A percentile compares a stretch with the other conserved stretches of the same genome.
phyloP scores from a whole-genome alignment of 2,329 filamentous ascomycete species.

The Fusarium guadeloupense region DNA sequence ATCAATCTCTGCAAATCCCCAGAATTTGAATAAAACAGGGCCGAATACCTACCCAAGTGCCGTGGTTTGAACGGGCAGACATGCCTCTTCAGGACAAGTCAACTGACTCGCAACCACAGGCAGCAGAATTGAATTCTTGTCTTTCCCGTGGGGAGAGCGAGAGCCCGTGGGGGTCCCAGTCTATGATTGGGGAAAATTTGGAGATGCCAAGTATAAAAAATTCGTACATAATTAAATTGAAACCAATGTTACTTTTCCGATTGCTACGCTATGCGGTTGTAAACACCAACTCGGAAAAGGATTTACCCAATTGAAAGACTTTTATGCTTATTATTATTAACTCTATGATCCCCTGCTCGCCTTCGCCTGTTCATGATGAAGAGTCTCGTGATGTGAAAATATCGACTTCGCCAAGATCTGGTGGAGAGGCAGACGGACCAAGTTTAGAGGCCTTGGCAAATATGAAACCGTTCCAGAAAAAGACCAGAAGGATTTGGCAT shows the following conservation, averaged over 20 bases:
- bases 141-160: conserved; percentile 28
- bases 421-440: not conserved
- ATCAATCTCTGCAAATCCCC: conserved; percentile 11
- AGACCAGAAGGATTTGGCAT: not conserved
- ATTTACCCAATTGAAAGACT: not conserved
- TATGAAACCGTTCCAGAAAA: not conserved
- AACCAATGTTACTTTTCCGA: not conserved
- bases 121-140: conserved; percentile 11
- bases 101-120: not conserved
- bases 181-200: conserved; percentile 11
- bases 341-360: not conserved
- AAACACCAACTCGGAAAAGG: not conserved
- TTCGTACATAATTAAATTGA: not conserved
- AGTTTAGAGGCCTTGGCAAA: conserved; percentile 4
- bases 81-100: not conserved
- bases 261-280: not conserved
- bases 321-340: not conserved
- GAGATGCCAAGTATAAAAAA: not conserved
- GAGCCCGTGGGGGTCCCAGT: not conserved
- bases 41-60: conserved; percentile 4
- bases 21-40: conserved; percentile 6
- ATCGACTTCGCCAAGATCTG: not conserved
- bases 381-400: not conserved
- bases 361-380: not conserved
- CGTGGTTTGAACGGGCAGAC: not conserved